Percentiles rank a stretch among this genome's conserved stretches.
Conservation (phyloP, 768 basidiomycete genomes). For the Psilocybe sp. region DNA sequence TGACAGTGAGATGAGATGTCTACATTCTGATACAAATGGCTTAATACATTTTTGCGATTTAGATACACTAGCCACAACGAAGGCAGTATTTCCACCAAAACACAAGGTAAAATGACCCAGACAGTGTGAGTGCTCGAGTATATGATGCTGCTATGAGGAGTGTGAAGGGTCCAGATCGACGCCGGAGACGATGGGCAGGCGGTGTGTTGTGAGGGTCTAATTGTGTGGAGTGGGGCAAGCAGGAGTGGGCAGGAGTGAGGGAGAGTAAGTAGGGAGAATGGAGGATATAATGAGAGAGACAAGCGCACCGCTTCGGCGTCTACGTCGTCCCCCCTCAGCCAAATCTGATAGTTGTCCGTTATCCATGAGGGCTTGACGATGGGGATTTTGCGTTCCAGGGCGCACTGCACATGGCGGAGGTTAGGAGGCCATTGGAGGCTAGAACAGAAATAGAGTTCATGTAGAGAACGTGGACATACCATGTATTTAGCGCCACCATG, state of each 20-base stretch:
- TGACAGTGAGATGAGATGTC: too few species aligned
- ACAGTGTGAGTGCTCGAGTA: too few species aligned
- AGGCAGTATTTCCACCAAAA: too few species aligned
- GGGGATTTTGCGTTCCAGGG: slow-evolving; percentile 75
- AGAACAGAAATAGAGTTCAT: neutral
- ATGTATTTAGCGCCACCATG: slow-evolving; percentile 84
- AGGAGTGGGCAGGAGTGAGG: too few species aligned
- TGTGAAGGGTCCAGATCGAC: too few species aligned
- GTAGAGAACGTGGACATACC: too few species aligned
- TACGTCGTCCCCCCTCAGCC: slow-evolving; percentile 81
- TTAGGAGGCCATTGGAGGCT: slow-evolving; percentile 2
- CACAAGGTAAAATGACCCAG: too few species aligned
- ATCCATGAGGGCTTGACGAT: slow-evolving; percentile 83
- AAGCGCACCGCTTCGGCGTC: slow-evolving; percentile 55
- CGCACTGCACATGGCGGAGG: slow-evolving; percentile 71
- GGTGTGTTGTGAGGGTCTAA: slow-evolving; percentile 52
- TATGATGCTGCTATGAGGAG: too few species aligned
- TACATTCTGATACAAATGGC: too few species aligned
- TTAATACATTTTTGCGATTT: too few species aligned
- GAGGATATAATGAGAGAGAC: neutral
- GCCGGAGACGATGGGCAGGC: slow-evolving; percentile 70
- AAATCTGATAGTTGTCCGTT: slow-evolving; percentile 61
- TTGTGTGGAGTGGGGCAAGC: too few species aligned
- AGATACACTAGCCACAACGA: too few species aligned
- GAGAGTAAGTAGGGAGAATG: neutral